Conservation (phyloP, 2,329 filamentous ascomycete genomes). For the Acarospora socialis region DNA sequence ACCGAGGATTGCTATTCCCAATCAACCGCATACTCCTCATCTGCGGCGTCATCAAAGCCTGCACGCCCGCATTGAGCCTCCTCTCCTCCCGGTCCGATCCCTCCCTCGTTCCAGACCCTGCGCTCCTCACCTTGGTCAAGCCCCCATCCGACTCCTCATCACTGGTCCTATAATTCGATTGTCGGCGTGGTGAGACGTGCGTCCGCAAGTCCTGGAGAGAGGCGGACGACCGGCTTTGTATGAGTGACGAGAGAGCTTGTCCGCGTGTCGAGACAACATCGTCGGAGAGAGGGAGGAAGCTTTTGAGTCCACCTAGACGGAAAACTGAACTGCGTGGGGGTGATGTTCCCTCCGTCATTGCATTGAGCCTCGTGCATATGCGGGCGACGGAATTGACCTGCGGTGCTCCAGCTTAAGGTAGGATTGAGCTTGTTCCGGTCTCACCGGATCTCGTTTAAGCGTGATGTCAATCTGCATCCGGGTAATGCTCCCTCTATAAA, state of each 20-base stretch:
- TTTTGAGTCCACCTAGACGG: not conserved
- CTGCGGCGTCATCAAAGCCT: constrained; percentile 33
- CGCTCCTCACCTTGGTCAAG: constrained; percentile 4
- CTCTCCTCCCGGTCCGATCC: not conserved
- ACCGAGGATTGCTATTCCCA: constrained; percentile 73
- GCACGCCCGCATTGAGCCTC: constrained; percentile 12
- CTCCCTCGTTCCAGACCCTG: not conserved
- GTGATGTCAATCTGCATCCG: too few species aligned
- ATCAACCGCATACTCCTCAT: constrained; percentile 77
- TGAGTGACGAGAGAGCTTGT: constrained; percentile 12
- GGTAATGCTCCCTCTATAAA: too few species aligned
- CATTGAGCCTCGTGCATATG: too few species aligned
- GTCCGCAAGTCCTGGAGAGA: constrained; percentile 12
- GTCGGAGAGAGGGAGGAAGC: constrained; percentile 13
- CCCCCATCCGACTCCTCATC: constrained; percentile 9
- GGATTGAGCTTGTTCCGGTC: too few species aligned
- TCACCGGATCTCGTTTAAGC: too few species aligned
- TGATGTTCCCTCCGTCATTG: not conserved
- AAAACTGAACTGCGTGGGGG: not conserved
- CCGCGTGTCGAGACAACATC: constrained; percentile 14
- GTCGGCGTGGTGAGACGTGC: constrained; percentile 2
- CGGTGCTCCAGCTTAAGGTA: too few species aligned
- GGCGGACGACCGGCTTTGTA: constrained; percentile 12
- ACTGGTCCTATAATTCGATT: constrained; percentile 3
- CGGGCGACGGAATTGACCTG: too few species aligned